Evolutionary conservation across 2,329 filamentous ascomycete genomes (phyloP), one percentile per base, ranked within the genome.

Genomic region (Lizonia empirigonia): DNA sequence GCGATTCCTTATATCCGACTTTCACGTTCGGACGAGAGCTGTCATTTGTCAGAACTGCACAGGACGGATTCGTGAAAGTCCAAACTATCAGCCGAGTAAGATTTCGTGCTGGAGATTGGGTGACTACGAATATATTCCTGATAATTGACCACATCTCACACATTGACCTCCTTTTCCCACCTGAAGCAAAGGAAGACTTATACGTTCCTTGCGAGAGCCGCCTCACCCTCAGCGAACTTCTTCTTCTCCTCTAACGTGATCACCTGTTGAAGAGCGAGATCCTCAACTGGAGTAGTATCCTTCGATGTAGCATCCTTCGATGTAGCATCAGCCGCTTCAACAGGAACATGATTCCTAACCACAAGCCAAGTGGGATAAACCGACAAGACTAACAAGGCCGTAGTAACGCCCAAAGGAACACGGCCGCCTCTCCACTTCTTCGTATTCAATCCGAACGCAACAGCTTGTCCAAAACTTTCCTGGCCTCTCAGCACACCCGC

Each of bases 401-500:
- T 71, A 10, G 76, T 78, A 0, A 78, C 74, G 0, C 65, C 71
- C 41, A 78, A 60, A 12, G 76, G 77, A 9, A 78, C 69, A 24
- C 69, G 62, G 45, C 76, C 76, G 4, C 76, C 74, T 38, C 72
- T 71, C 76, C 76, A 78, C 20, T 76, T 64, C 7, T 62, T 64
- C 1, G 75, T 76, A 34, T 78, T 78, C 18, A 78, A 50, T 0
- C 77, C 77, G 49, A 68, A 78, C 0, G 74, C 70, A 3, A 78
- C 67, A 7, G 77, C 77, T 54, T 78, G 74, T 0, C 72, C 66
- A 44, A 77, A 78, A 49, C 74, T 76, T 53, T 78, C 77, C 35
- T 78, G 76, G 0, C 77, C 76, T 7, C 76, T 64, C 4, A 79
- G 56, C 15, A 77, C 73, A 36, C 76, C 77, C 6, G 75, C 72